Conservation (phyloP, 1,139 yeast genomes). For the Kurtzmaniella quercitrusa region DNA sequence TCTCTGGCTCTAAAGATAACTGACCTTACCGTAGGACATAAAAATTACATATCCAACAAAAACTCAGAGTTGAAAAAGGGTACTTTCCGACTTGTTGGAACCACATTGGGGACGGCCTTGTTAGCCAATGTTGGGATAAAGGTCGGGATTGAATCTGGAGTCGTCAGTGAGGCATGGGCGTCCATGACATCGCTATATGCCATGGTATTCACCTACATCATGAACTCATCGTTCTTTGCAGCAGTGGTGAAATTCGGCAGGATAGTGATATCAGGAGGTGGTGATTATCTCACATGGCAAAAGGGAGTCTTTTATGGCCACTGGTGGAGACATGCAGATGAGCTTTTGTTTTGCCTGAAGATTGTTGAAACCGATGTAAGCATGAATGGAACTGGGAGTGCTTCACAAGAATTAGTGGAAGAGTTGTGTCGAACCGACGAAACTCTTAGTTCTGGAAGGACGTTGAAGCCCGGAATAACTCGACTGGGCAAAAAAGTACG, state of each 20-base stretch:
- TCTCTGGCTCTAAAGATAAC: slow-evolving; percentile 53
- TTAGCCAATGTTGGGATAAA: slow-evolving; percentile 38
- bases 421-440: slow-evolving; percentile 36
- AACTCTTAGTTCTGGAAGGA: slow-evolving; percentile 20
- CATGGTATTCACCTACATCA: slow-evolving; percentile 59
- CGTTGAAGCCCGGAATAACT: slow-evolving; percentile 30
- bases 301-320: slow-evolving; percentile 62
- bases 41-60: slow-evolving; percentile 38
- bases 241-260: slow-evolving; percentile 59
- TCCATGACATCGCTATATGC: slow-evolving; percentile 51
- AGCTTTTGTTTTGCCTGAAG: slow-evolving; percentile 61
- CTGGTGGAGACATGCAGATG: slow-evolving; percentile 66
- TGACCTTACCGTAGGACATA: slow-evolving; percentile 59
- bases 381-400: slow-evolving; percentile 39
- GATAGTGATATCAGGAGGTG: slow-evolving; percentile 42
- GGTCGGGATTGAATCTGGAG: slow-evolving; percentile 30
- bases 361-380: slow-evolving; percentile 62
- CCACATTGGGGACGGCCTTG: slow-evolving; percentile 32
- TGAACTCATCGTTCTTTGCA: slow-evolving; percentile 58
- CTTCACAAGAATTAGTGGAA: slow-evolving; percentile 29
- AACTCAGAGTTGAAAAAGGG: slow-evolving; percentile 27
- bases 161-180: slow-evolving; percentile 33
- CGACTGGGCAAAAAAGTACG: slow-evolving; percentile 39
- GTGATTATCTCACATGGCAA: slow-evolving; percentile 57
- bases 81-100: slow-evolving; percentile 22